phyloP scores from a whole-genome alignment of 2,329 filamentous ascomycete species.

The Stenocarpella maydis region DNA sequence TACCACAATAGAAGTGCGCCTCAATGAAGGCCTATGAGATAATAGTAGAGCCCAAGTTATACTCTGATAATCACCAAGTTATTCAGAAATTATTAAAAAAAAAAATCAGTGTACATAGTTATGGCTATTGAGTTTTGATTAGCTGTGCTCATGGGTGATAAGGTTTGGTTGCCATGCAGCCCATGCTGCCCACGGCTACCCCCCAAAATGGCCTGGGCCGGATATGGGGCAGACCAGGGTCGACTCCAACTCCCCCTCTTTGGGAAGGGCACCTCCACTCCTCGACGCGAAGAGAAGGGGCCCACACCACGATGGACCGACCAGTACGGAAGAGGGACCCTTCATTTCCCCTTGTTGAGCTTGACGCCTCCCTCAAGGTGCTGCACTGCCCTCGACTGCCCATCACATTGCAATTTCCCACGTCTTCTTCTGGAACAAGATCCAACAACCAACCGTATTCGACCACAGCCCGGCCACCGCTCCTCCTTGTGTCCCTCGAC shows the following conservation, averaged over 20 bases:
- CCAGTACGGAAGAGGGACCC: conserved; percentile 13
- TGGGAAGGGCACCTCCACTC: conserved; percentile 4
- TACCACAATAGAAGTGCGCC: no score
- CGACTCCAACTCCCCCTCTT: background rate
- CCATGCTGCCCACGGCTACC: no score
- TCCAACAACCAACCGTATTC: conserved; percentile 13
- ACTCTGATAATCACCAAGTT: no score
- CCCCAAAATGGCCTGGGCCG: conserved; percentile 10
- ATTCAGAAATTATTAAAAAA: no score
- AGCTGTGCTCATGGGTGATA: no score
- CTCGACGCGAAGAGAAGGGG: background rate
- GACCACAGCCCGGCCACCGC: conserved; percentile 1
- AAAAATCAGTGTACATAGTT: no score
- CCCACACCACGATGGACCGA: background rate
- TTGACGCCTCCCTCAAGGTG: background rate
- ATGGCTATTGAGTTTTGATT: no score
- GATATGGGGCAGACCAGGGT: background rate
- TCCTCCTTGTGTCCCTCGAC: conserved; percentile 15
- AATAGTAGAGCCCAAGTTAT: no score
- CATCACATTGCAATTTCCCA: conserved; percentile 26
- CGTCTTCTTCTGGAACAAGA: conserved; percentile 1
- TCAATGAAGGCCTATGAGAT: no score
- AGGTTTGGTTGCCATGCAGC: no score
- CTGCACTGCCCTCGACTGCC: conserved; percentile 18
- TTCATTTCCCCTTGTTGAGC: conserved; percentile 21